Percentiles rank a stretch among this genome's conserved stretches.
These are phyloP conservation scores for Nigrospora oryzae DNA, from an alignment of 2,329 filamentous ascomycete genomes.

Conservation along the genomic window DNA sequence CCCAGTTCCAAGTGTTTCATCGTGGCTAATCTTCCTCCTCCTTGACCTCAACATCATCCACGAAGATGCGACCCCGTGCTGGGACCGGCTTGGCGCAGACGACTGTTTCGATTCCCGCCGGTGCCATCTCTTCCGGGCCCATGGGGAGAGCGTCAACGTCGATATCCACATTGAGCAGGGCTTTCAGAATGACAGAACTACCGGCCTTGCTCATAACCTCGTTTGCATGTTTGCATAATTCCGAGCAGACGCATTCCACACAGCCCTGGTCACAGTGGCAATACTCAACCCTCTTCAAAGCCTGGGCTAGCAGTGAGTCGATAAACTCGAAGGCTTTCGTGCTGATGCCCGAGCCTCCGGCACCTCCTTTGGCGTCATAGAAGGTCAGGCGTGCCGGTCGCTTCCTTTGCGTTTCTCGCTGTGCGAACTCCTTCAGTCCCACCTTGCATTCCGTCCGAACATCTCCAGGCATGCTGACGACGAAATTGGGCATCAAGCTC, in stretches of 20 bases:
- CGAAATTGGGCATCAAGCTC: conserved; percentile 80
- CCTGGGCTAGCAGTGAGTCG: conserved; percentile 67
- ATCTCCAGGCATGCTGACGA: conserved; percentile 82
- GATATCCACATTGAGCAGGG: conserved; percentile 66
- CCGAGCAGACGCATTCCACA: conserved; percentile 80
- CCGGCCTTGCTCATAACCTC: conserved; percentile 92
- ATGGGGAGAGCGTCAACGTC: conserved; percentile 80
- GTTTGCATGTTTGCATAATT: conserved; percentile 78
- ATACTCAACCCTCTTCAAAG: conserved; percentile 64
- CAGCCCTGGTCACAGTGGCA: conserved; percentile 78
- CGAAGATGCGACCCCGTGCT: conserved; percentile 15
- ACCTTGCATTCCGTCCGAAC: conserved; percentile 93
- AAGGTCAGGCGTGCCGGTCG: conserved; percentile 84
- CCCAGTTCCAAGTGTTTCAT: no score
- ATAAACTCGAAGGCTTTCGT: conserved; percentile 92
- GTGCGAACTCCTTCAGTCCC: conserved; percentile 77
- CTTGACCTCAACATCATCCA: conserved; percentile 15
- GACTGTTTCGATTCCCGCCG: conserved; percentile 74
- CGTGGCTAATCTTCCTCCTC: conserved; percentile 8
- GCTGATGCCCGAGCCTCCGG: conserved; percentile 75
- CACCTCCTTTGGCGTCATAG: conserved; percentile 89
- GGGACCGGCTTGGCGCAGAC: conserved; percentile 63
- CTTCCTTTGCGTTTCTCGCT: conserved; percentile 61
- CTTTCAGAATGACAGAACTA: conserved; percentile 70
- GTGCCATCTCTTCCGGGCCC: conserved; percentile 65